Percentiles rank a stretch among this genome's conserved stretches.
phyloP scores from a whole-genome alignment of 371 early-diverging fungal genomes.

The Coemansia sp. region DNA sequence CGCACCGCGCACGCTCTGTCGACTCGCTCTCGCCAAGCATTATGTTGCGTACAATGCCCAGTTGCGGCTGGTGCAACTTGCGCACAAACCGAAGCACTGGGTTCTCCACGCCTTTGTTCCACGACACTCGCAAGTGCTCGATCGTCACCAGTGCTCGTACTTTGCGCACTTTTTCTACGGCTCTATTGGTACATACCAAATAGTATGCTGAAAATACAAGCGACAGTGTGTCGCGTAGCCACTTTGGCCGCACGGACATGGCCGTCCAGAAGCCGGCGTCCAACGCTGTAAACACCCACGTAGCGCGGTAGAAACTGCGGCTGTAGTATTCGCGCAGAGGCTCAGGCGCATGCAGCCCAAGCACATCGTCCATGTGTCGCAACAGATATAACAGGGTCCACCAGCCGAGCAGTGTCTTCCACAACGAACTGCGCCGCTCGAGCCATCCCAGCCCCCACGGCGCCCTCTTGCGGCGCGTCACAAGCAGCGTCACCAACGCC shows the following conservation, averaged over 20 bases:
- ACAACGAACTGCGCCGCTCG: slow-evolving; percentile 38
- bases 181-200: slow-evolving; percentile 81
- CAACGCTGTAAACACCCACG: slow-evolving; percentile 85
- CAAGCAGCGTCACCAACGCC: slow-evolving; percentile 44
- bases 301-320: slow-evolving; percentile 86
- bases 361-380: slow-evolving; percentile 42
- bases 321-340: slow-evolving; percentile 79
- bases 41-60: slow-evolving; percentile 61
- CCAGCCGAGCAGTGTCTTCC: slow-evolving; percentile 48
- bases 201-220: slow-evolving; percentile 79
- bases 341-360: slow-evolving; percentile 52
- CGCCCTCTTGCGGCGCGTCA: slow-evolving; percentile 21
- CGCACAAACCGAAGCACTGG: slow-evolving; percentile 62
- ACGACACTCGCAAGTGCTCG: slow-evolving; percentile 82
- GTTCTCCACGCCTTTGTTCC: slow-evolving; percentile 79
- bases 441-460: slow-evolving; percentile 27
- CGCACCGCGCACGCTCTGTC: slow-evolving; percentile 51
- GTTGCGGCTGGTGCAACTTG: slow-evolving; percentile 56
- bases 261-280: slow-evolving; percentile 96
- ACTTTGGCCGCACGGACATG: slow-evolving; percentile 73
- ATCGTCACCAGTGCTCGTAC: slow-evolving; percentile 77
- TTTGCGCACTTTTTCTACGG: slow-evolving; percentile 81
- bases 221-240: slow-evolving; percentile 72
- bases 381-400: slow-evolving; percentile 16
- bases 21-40: slow-evolving; percentile 17